Base-by-base conservation (phyloP, 768 basidiomycete genomes). In the Paxillus ammoniavirescens region DNA sequence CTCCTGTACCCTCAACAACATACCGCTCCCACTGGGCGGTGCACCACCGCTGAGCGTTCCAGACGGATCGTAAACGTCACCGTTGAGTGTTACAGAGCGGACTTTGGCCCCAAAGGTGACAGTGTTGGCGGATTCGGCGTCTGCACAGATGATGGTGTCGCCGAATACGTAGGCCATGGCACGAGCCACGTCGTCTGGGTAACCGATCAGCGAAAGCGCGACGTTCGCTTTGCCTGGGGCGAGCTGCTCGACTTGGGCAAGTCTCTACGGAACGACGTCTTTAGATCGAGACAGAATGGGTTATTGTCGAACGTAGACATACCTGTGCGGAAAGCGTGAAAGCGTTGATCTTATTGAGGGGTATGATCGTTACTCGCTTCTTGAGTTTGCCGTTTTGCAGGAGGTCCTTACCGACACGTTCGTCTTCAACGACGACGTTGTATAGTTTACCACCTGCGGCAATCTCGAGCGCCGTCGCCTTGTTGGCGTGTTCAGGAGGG, bases 101-200 rank as follows among this genome's bases (percentile, higher is more conserved):
- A 90, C 84, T 26, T 70, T 70, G 5, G 68, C 68, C 9, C 82
- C 77, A 75, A 98, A 98, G 0, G 97, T 97, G 41, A 97, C 90
- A 0, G 74, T 71, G 65, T 93, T 92, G 1, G 97, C 97, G 0
- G 93, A 79, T 17, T 86, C 85, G 3, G 93, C 82, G 60, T 96
- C 93, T 45, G 86, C 84, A 67, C 95, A 98, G 66, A 99, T 86
- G 56, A 98, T 79, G 3, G 91, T 92, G 67, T 94, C 88, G 52
- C 90, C 87, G 69, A 98, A 99, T 17, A 98, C 95, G 71, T 86
- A 98, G 12, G 86, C 77, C 82, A 98, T 93, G 15, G 97, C 97
- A 30, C 84, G 86, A 4, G 84, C 78, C 31, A 98, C 88, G 42
- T 94, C 91, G 3, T 84, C 72, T 12, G 84, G 75, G 69, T 91